Conservation (phyloP, 1,284 basidiomycete genomes). For the Agaricales sp. region DNA sequence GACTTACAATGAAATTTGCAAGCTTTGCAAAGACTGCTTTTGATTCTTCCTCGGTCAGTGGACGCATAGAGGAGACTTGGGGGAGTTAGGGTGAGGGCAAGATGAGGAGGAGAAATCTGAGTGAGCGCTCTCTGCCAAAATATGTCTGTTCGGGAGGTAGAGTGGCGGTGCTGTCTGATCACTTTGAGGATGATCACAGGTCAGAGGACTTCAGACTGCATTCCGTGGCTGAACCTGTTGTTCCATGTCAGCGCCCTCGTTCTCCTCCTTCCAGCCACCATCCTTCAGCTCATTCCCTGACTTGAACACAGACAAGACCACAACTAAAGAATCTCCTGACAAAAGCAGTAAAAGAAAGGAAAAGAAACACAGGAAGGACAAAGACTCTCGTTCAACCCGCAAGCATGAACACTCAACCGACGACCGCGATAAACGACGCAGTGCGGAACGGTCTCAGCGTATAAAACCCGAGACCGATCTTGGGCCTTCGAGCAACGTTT, state of each 20-base stretch:
- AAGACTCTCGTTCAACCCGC: no score
- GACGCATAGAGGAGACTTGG: constrained; percentile 66
- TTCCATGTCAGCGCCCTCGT: constrained; percentile 44
- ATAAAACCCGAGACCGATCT: no score
- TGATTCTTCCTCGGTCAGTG: constrained; percentile 79
- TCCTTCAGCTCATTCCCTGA: constrained; percentile 62
- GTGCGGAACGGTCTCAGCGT: no score
- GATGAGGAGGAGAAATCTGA: constrained; percentile 1
- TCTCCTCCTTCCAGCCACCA: constrained; percentile 42
- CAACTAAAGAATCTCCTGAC: constrained; percentile 10
- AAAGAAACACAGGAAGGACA: no score
- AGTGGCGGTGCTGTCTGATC: no score
- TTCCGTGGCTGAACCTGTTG: no score
- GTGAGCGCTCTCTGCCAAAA: not conserved
- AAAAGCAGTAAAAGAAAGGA: constrained; percentile 7
- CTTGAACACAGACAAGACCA: constrained; percentile 24
- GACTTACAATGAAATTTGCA: constrained; percentile 79
- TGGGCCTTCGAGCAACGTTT: constrained; percentile 30
- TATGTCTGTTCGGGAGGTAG: not conserved
- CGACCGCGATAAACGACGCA: constrained; percentile 12
- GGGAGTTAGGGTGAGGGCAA: constrained; percentile 3
- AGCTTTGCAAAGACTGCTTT: constrained; percentile 85
- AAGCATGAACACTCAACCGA: no score
- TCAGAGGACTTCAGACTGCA: no score
- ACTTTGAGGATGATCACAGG: no score